Evolutionary conservation across 2,329 filamentous ascomycete species (phyloP).

Genomic region (Colletotrichum sp.): DNA sequence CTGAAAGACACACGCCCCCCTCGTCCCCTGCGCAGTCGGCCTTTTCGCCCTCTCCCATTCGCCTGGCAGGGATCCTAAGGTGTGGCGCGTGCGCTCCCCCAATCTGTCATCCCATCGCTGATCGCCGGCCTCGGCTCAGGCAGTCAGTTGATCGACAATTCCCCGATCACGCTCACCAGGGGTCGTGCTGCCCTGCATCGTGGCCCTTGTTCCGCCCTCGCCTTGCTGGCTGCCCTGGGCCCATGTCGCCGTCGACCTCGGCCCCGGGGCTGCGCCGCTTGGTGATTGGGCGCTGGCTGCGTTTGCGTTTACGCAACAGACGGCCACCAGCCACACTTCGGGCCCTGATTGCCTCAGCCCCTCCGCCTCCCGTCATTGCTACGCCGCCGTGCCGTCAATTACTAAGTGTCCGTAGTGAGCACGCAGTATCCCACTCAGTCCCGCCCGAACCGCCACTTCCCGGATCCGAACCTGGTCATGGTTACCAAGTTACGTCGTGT

Average conservation of each 20-base stretch:
- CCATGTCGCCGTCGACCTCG: background rate
- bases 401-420: background rate
- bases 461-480: conserved; percentile 10
- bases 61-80: conserved; percentile 3
- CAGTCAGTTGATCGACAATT: conserved; percentile 19
- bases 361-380: background rate
- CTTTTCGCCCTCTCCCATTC: conserved; percentile 5
- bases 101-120: conserved; percentile 21
- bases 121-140: conserved; percentile 17
- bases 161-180: conserved; percentile 12
- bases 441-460: conserved; percentile 14
- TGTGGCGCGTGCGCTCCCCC: conserved; percentile 10
- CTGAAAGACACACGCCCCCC: background rate
- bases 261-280: background rate
- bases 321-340: conserved; percentile 7
- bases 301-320: background rate
- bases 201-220: background rate
- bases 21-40: background rate
- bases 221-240: background rate
- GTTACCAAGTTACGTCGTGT: background rate
- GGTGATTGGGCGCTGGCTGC: background rate
- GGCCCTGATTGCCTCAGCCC: background rate
- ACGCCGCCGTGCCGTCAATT: background rate
- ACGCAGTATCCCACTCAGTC: background rate
- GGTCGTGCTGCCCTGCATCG: conserved; percentile 8